These are phyloP conservation scores for Pisolithus orientalis DNA, from an alignment of 768 basidiomycete species.

Conservation along the genomic window DNA sequence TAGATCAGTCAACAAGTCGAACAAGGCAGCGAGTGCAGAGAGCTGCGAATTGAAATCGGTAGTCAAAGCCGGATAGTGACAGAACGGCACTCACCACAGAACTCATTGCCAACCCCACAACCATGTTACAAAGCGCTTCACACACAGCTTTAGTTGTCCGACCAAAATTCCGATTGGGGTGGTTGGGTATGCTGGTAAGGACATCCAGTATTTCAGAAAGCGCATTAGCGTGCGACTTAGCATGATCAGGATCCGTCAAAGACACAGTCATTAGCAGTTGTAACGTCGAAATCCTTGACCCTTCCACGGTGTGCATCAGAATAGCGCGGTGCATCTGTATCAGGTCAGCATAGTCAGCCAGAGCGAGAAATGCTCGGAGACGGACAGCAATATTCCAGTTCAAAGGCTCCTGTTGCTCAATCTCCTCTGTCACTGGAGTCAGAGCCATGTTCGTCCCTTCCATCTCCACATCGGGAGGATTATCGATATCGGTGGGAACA, in stretches of 20 bases:
- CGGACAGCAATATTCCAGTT: slow-evolving; percentile 55
- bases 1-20: slow-evolving; percentile 47
- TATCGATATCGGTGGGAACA: slow-evolving; percentile 11
- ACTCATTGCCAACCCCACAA: slow-evolving; percentile 29
- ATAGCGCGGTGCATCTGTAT: slow-evolving; percentile 53
- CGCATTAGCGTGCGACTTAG: slow-evolving; percentile 34
- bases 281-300: slow-evolving; percentile 38
- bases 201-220: slow-evolving; percentile 33
- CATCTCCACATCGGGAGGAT: slow-evolving; percentile 33
- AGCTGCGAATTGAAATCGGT: slow-evolving; percentile 30
- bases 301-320: slow-evolving; percentile 46
- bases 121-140: slow-evolving; percentile 34
- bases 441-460: slow-evolving; percentile 11
- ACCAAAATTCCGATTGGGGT: slow-evolving; percentile 14
- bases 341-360: slow-evolving; percentile 3
- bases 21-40: slow-evolving; percentile 39
- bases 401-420: slow-evolving; percentile 33
- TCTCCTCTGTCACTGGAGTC: slow-evolving; percentile 20
- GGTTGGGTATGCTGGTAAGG: slow-evolving; percentile 20
- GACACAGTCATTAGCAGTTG: slow-evolving; percentile 44
- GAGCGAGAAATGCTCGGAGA: slow-evolving; percentile 1
- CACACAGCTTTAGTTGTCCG: slow-evolving; percentile 24
- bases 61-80: neutral
- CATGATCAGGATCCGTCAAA: slow-evolving; percentile 18
- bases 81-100: slow-evolving; percentile 34